phyloP scores from a whole-genome alignment of 345 rosid species.

The Erucastrum elatum region DNA sequence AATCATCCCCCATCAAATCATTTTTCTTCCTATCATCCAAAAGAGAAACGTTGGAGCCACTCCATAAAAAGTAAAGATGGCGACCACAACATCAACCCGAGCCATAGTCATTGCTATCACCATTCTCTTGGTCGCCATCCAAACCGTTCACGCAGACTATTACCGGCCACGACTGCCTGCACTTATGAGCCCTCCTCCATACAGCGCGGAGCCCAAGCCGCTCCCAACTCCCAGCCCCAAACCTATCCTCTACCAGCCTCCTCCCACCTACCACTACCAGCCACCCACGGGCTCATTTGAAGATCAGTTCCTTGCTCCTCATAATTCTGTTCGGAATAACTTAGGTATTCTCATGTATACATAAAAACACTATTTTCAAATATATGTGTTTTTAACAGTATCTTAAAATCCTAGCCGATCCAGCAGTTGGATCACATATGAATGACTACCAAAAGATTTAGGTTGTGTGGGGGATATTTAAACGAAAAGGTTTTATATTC shows the following conservation, averaged over 20 bases:
- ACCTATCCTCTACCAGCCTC: constrained; percentile 32
- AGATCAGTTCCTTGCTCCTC: constrained; percentile 61
- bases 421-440: not conserved
- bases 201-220: constrained; percentile 8
- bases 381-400: not conserved
- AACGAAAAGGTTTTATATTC: not conserved
- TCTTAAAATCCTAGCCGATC: not conserved
- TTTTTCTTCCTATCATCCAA: constrained; percentile 14
- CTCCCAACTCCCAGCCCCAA: constrained; percentile 29
- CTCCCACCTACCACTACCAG: constrained; percentile 26
- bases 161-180: constrained; percentile 22
- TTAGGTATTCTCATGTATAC: constrained; percentile 28
- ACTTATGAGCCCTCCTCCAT: constrained; percentile 17
- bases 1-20: constrained; percentile 6
- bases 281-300: constrained; percentile 38
- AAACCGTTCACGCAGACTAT: constrained; percentile 34
- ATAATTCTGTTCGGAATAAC: constrained; percentile 53
- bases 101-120: constrained; percentile 5
- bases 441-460: not conserved
- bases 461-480: not conserved
- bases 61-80: constrained; percentile 20
- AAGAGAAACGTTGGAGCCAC: constrained; percentile 5
- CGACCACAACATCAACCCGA: constrained; percentile 25
- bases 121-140: constrained; percentile 32
- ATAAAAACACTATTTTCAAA: not conserved